Percentiles rank a stretch among this genome's conserved stretches.
These are phyloP conservation scores for Cytidiella melzeri DNA, from an alignment of 768 basidiomycete species.

Conservation along the genomic window DNA sequence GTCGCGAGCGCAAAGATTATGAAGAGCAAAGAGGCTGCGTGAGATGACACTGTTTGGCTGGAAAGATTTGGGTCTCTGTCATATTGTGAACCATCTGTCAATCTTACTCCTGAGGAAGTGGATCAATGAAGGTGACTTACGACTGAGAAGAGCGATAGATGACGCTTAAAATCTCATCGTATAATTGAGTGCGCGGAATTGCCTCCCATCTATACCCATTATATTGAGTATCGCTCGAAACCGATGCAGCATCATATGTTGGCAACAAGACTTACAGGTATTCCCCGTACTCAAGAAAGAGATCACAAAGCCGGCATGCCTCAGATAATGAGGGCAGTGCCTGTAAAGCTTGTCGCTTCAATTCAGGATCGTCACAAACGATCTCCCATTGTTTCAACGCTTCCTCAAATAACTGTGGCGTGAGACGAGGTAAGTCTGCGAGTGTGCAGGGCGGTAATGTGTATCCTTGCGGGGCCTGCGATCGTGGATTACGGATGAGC, in stretches of 20 bases:
- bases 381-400: slow-evolving; percentile 25
- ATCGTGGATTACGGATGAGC: too few species aligned
- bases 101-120: too few species aligned
- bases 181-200: slow-evolving; percentile 45
- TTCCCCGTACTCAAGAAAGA: slow-evolving; percentile 58
- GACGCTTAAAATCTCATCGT: slow-evolving; percentile 46
- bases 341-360: slow-evolving; percentile 39
- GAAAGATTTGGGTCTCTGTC: too few species aligned
- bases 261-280: slow-evolving; percentile 56
- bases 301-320: slow-evolving; percentile 54
- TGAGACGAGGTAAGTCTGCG: slow-evolving; percentile 30
- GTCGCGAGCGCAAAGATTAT: slow-evolving; percentile 59
- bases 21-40: slow-evolving; percentile 57
- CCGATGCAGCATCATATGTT: too few species aligned
- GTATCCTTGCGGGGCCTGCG: slow-evolving; percentile 20
- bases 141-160: slow-evolving; percentile 55
- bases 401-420: slow-evolving; percentile 35
- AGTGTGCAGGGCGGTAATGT: neutral
- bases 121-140: too few species aligned
- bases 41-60: too few species aligned
- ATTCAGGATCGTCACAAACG: slow-evolving; percentile 17
- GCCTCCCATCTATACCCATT: slow-evolving; percentile 41
- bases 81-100: too few species aligned
- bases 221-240: neutral
- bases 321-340: slow-evolving; percentile 52